Evolutionary conservation across 2,329 filamentous ascomycete genomes (phyloP), one percentile per base, ranked within the genome.

Genomic region (Dichotomopilus funicola): DNA sequence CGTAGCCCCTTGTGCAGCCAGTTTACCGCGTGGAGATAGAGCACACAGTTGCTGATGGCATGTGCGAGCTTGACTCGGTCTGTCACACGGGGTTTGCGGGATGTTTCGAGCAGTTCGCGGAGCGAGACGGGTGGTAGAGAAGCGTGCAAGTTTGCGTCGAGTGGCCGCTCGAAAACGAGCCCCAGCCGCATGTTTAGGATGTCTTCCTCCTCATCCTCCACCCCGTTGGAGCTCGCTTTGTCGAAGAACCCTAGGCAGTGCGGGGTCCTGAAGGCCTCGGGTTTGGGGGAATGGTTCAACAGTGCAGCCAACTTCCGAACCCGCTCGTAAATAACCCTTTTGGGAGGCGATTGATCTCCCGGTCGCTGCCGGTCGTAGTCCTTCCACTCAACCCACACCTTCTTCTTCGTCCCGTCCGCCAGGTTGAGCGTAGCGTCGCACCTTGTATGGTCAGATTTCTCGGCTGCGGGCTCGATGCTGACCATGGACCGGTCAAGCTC

Each of bases 21-120:
- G 64, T 78, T 77, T 40, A 80, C 72, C 1, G 75, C 76, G 62
- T 80, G 78, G n/a, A 79, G 72, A 12, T 64, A 79, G 47, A 82
- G 67, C 3, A 83, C 65, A 13, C 75, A 81, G 61, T 78, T 76
- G 55, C 76, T 71, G 35, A 83, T 70, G 33, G 75, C 74, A 47
- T 74, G 72, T 45, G 80, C 79, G 13, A 84, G 72, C 34, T 64
- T 67, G 53, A 82, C 71, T 36, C 81, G 73, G 31, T 76, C 72
- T 0, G 78, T 80, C 3, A 83, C 71, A 1, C 75, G 70, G 1
- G 79, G 80, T 50, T 71, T 75, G 34, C 71, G 69, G 6, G 59
- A 34, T 1, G 62, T 65, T 10, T 65, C 62, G 7, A 82, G 71
- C 0, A 82, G 70, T 2, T 76, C 67, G 47, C 73, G 72, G 2